Percentiles rank a stretch among this genome's conserved stretches.
Evolutionary conservation across 2,329 filamentous ascomycete species (phyloP).

Genomic region (Pseudogymnoascus sp.): DNA sequence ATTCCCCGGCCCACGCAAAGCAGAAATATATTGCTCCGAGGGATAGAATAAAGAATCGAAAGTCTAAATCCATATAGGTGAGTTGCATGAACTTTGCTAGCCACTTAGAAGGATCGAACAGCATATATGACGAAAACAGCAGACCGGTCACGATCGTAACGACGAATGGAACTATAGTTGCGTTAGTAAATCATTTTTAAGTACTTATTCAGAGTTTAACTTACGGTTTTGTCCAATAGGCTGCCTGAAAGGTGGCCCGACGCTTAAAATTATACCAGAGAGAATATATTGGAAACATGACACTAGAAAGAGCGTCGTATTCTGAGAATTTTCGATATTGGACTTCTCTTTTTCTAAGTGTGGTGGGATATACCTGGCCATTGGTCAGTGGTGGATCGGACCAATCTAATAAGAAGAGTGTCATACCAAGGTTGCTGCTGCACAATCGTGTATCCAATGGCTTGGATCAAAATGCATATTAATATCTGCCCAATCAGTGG

Average conservation of each 20-base stretch:
- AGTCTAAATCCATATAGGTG: constrained; percentile 64
- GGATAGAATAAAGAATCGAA: constrained; percentile 62
- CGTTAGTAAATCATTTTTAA: constrained; percentile 8
- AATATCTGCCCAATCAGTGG: constrained; percentile 83
- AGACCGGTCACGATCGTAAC: constrained; percentile 63
- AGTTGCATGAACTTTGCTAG: constrained; percentile 74
- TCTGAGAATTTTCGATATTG: constrained; percentile 86
- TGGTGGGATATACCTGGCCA: constrained; percentile 65
- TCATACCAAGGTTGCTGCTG: constrained; percentile 68
- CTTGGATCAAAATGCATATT: constrained; percentile 71
- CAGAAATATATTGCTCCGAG: constrained; percentile 63
- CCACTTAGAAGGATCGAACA: constrained; percentile 63
- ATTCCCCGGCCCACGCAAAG: constrained; percentile 64
- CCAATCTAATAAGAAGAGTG: background rate
- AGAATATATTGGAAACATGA: constrained; percentile 95
- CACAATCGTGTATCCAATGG: constrained; percentile 64
- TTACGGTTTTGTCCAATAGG: constrained; percentile 69
- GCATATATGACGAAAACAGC: constrained; percentile 67
- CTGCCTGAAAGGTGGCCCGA: constrained; percentile 85
- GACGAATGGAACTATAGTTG: constrained; percentile 65
- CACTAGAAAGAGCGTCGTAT: constrained; percentile 80
- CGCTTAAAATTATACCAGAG: constrained; percentile 78
- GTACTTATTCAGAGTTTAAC: constrained; percentile 27
- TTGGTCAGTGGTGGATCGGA: constrained; percentile 15
- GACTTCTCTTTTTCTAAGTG: constrained; percentile 67